phyloP scores from a whole-genome alignment of 2,329 filamentous ascomycete species.

The Ampelomyces quisqualis region DNA sequence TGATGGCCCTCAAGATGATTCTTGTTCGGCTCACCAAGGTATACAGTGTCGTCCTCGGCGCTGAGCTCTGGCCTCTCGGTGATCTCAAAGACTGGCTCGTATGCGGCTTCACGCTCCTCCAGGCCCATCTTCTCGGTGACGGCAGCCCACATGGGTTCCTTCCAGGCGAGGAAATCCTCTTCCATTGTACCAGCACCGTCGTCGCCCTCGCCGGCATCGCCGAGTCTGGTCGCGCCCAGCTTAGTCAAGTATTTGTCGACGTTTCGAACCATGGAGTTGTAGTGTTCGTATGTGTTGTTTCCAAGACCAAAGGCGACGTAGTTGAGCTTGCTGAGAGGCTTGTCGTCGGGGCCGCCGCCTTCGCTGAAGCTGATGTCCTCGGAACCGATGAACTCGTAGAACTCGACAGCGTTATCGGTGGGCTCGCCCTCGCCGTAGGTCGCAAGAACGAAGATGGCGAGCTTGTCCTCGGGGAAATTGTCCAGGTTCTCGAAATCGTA shows the following conservation, averaged over 20 bases:
- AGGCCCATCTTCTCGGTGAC: constrained; percentile 80
- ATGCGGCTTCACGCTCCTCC: constrained; percentile 93
- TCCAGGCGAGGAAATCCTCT: constrained; percentile 98
- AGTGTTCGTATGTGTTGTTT: constrained; percentile 99
- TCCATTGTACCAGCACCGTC: constrained; percentile 99
- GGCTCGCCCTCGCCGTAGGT: constrained; percentile 98
- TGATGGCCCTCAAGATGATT: constrained; percentile 83
- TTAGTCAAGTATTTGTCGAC: constrained; percentile 79
- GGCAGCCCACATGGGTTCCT: constrained; percentile 96
- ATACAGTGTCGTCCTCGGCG: constrained; percentile 76
- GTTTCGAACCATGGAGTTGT: constrained; percentile 97
- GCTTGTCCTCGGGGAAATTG: constrained; percentile 80
- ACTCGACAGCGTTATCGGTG: constrained; percentile 97
- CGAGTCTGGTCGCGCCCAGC: constrained; percentile 80
- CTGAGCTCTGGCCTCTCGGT: constrained; percentile 72
- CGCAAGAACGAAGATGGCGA: constrained; percentile 92
- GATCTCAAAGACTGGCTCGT: constrained; percentile 88
- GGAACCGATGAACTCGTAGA: constrained; percentile 90
- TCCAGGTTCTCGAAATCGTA: constrained; percentile 97
- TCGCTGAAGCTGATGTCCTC: constrained; percentile 82
- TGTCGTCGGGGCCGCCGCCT: constrained; percentile 60
- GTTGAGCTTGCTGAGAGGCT: constrained; percentile 78
- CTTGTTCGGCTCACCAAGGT: constrained; percentile 94
- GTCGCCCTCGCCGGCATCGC: constrained; percentile 89
- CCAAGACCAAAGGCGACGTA: constrained; percentile 95